Base-by-base conservation (phyloP, 441 rosid genomes). In the Croton laevigatus region DNA sequence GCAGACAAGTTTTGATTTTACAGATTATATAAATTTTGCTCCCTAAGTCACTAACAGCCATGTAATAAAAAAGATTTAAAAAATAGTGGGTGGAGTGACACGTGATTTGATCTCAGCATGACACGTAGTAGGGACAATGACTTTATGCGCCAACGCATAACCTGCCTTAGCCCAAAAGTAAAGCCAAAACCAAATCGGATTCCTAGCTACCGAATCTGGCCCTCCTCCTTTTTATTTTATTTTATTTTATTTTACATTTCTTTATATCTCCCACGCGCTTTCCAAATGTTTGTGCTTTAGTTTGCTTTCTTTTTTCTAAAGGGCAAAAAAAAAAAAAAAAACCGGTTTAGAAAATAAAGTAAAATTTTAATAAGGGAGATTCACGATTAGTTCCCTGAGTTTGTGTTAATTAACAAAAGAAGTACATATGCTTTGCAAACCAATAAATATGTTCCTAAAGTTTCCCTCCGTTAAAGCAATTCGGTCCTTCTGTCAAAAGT, bases 101-200 rank as follows among this genome's bases (percentile, higher is more conserved):
- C 66, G 72, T 16, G 74, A 53, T 38, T 0, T 19, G 13, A 0
- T 23, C 0, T 0, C 0, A 59, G 9, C 0, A 22, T 0, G 51
- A 49, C 75, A 72, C 60, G 60, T 49, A 22, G 5, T 49, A 22
- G 9, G 5, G n/a, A 12, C 7, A 65, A 7, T 8, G 9, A 37
- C 51, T 62, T 67, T 59, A 59, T 70, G 70, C 72, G 73, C 78
- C 77, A 69, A 19, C 62, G 62, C 75, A 45, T 65, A 64, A 49
- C 69, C 70, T 65, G 42, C 46, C 75, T 48, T 68, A 32, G 70
- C 69, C 72, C 76, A 73, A 72, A 77, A 69, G 76, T 49, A 62
- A 76, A 61, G 67, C 73, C 55, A 0, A 74, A 44, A 65, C 75
- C 77, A 71, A 27, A 76, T 75, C 78, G 0, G 61, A 66, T 78